Evolutionary conservation across 257 asterid species (phyloP).

Genomic region (Plantago ovata): DNA sequence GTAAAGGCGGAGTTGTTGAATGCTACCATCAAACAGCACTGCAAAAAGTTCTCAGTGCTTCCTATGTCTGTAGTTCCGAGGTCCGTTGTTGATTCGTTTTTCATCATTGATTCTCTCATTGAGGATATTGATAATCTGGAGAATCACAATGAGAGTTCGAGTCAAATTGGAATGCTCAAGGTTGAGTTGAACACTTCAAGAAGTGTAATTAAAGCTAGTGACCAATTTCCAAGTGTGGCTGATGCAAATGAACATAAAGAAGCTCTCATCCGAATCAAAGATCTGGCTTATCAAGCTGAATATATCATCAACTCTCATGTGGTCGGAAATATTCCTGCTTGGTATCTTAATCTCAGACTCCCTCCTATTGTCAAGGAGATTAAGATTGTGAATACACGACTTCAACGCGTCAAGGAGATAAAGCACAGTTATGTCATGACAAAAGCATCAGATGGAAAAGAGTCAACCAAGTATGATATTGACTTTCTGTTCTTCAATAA

Average conservation of each 20-base stretch:
- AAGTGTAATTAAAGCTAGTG: not conserved
- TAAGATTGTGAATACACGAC: not conserved
- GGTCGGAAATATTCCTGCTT: slow-evolving; percentile 4
- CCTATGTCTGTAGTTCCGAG: too few species aligned
- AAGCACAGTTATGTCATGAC: not conserved
- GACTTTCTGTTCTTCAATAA: too few species aligned
- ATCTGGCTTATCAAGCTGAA: slow-evolving; percentile 22
- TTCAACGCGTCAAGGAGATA: not conserved
- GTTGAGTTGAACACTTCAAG: not conserved
- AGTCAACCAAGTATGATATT: too few species aligned
- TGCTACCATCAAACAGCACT: slow-evolving; percentile 1
- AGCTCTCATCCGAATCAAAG: slow-evolving; percentile 7
- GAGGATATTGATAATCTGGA: not conserved
- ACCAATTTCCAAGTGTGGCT: too few species aligned
- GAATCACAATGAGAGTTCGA: not conserved
- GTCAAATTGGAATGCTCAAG: slow-evolving; percentile 7
- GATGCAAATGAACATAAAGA: too few species aligned
- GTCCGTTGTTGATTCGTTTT: too few species aligned
- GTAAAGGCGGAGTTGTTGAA: not conserved
- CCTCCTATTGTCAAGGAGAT: slow-evolving; percentile 9
- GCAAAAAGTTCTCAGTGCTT: not conserved
- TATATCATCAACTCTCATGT: slow-evolving; percentile 8
- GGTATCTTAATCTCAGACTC: slow-evolving; percentile 15
- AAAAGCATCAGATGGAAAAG: not conserved
- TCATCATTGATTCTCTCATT: slow-evolving; percentile 1